phyloP scores from a whole-genome alignment of 306 rosid genomes.

The Cicer judaicum region DNA sequence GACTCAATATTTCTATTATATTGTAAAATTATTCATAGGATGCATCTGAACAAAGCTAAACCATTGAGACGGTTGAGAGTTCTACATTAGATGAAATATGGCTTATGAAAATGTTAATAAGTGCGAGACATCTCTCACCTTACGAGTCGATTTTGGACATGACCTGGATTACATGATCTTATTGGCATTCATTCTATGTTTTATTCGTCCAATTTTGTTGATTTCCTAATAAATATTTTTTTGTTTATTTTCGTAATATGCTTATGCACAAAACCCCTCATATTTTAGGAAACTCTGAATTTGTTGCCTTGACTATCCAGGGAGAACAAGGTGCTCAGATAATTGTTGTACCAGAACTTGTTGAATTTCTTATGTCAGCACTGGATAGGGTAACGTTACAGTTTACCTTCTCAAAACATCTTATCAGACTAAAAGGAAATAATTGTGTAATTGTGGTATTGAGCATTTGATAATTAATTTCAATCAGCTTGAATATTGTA shows the following conservation, averaged over 20 bases:
- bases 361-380: constrained; percentile 69
- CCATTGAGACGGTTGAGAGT: neutral
- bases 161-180: neutral
- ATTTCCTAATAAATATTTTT: neutral
- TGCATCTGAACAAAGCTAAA: constrained; percentile 1
- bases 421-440: constrained; percentile 12
- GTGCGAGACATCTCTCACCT: neutral
- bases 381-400: constrained; percentile 70
- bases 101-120: neutral
- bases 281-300: constrained; percentile 29
- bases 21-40: neutral
- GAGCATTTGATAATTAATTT: constrained; percentile 9
- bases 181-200: neutral
- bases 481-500: neutral
- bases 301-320: constrained; percentile 53
- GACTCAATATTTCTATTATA: constrained; percentile 10
- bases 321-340: constrained; percentile 90
- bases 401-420: constrained; percentile 27
- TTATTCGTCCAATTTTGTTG: constrained; percentile 4
- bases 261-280: neutral
- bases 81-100: neutral
- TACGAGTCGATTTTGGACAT: neutral
- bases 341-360: constrained; percentile 83
- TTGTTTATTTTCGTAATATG: neutral
- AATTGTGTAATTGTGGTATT: neutral